Evolutionary conservation across 208 protist genomes (phyloP), one percentile per base, ranked within the genome.

Genomic region (Acanthamoeba royreba): DNA sequence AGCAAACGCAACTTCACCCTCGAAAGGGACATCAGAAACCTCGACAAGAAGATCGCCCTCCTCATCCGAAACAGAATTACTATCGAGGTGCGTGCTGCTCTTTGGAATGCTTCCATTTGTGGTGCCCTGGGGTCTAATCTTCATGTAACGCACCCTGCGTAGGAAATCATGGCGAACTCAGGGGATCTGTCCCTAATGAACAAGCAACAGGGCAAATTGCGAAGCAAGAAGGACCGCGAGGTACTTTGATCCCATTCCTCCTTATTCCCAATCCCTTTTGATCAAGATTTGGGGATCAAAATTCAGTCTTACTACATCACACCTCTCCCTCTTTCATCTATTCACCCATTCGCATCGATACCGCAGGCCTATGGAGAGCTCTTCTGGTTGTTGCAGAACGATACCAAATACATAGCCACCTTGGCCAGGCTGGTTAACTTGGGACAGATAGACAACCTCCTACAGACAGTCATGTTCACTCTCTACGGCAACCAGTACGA

Each of bases 401-500:
- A 94, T 35, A 63, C 92, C 42, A 52, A 91, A 38, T 72, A 91
- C 53, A 88, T 91, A 25, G 92, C 53, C 15, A 43, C 45, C 31
- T 46, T 91, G 33, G 61, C 72, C 8, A 9, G 46, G 19, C 28
- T 88, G 28, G 61, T 94, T 15, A 85, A 72, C 35, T n/a, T 79
- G 28, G 61, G 33, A 7, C 69, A 94, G 45, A 93, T 94, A 31
- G 93, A 94, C 69, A 85, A 52, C 38, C 52, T 96, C 15, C 79
- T 96, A 22, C 94, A 96, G 45, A 96, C 89, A 4, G 74, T 96
- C 40, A 94, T 96, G 93, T 96, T 96, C 72, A 94, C 94, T 15
- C 52, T 96, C 28, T 96, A 93, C 72, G 94, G 94, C 40, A 94
- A 94, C 42, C 94, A 96, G 52, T 93, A 95, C 13, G 96, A 97